These are phyloP conservation scores for Malania oleifera DNA, from an alignment of 164 flowering plant genomes.

Conservation along the genomic window DNA sequence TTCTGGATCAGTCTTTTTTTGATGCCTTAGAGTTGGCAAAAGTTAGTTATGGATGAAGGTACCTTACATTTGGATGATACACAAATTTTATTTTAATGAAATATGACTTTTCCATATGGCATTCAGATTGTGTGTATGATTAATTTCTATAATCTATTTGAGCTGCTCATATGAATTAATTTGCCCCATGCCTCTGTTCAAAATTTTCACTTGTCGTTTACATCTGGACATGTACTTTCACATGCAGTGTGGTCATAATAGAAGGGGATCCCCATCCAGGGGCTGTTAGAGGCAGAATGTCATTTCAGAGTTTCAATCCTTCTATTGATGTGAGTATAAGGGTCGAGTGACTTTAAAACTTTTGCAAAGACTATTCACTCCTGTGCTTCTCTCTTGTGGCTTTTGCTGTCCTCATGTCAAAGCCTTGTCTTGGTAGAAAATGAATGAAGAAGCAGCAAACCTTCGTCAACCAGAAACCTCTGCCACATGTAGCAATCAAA, in stretches of 20 bases:
- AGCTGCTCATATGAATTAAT: neutral
- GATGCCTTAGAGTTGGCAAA: no score
- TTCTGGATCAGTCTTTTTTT: no score
- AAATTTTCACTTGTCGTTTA: neutral
- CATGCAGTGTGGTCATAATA: constrained; percentile 69
- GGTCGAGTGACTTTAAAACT: constrained; percentile 19
- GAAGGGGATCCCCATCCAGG: constrained; percentile 93
- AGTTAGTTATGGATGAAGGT: no score
- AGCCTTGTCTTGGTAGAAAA: constrained; percentile 58
- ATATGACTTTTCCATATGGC: no score
- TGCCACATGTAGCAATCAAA: constrained; percentile 26
- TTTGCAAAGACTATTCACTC: constrained; percentile 9
- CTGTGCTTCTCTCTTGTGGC: constrained; percentile 15
- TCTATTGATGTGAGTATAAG: constrained; percentile 80
- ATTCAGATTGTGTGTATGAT: no score
- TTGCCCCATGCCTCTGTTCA: neutral
- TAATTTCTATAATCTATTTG: neutral
- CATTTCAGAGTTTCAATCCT: constrained; percentile 87
- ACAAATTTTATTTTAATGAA: no score
- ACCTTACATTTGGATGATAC: no score
- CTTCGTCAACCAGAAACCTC: constrained; percentile 26
- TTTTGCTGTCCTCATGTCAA: constrained; percentile 24
- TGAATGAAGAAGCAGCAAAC: constrained; percentile 49
- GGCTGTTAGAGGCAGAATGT: constrained; percentile 75
- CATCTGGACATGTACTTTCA: neutral